Evolutionary conservation across 2,329 filamentous ascomycete genomes (phyloP).

Genomic region (Hypoxylon sp.): DNA sequence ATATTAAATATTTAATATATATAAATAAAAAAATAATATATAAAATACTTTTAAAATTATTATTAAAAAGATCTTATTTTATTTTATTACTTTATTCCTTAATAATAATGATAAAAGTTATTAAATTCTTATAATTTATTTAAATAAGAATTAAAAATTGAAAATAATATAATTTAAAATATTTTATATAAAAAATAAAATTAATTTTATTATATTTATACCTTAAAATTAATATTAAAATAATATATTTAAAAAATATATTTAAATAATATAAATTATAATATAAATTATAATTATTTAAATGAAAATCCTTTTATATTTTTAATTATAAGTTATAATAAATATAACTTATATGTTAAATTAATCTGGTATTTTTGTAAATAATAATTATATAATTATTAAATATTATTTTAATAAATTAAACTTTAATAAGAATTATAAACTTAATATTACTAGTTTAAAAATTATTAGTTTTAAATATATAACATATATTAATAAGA

Average conservation of each 20-base stretch:
- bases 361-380: not conserved
- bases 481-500: no score
- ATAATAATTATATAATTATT: not conserved
- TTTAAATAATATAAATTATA: not conserved
- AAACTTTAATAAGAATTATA: not conserved
- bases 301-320: not conserved
- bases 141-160: not conserved
- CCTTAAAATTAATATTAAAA: slow-evolving; percentile 2
- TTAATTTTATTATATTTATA: not conserved
- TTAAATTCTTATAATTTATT: not conserved
- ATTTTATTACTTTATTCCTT: no score
- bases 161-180: no score
- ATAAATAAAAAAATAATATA: not conserved
- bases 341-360: not conserved
- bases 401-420: not conserved
- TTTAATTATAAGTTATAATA: not conserved
- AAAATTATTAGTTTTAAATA: not conserved
- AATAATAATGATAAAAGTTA: not conserved
- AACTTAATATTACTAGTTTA: not conserved
- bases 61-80: no score
- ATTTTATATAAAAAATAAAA: not conserved
- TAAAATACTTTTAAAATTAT: no score
- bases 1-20: not conserved
- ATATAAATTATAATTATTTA: not conserved
- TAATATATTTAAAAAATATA: not conserved